Percentiles rank a stretch among this genome's conserved stretches.
Conservation (phyloP, 768 basidiomycete species). For the Clitopilus passeckerianus region DNA sequence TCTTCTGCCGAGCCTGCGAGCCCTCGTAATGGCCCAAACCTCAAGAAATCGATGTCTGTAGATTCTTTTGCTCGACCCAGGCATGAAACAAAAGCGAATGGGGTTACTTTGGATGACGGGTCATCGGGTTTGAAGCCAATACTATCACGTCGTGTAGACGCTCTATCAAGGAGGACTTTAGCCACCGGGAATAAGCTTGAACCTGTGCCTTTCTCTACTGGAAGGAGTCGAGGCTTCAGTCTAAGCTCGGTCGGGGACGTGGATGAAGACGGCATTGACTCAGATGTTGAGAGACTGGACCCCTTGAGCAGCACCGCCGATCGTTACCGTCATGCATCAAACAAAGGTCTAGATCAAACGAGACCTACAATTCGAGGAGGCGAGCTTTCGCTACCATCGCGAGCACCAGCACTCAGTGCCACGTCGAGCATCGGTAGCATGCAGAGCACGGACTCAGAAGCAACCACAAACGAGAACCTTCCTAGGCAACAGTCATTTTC, state of each 20-base stretch:
- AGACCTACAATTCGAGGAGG: conserved; percentile 45
- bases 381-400: conserved; percentile 59
- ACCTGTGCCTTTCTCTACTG: conserved; percentile 17
- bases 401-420: conserved; percentile 36
- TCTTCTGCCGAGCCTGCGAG: conserved; percentile 15
- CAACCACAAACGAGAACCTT: conserved; percentile 31
- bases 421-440: conserved; percentile 33
- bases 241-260: conserved; percentile 42
- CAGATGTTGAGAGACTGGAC: conserved; percentile 51
- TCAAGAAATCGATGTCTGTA: conserved; percentile 74
- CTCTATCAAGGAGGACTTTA: not conserved
- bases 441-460: conserved; percentile 27
- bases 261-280: conserved; percentile 36
- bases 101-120: not conserved
- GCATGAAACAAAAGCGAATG: not conserved
- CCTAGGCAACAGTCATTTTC: conserved; percentile 31
- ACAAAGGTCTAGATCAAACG: conserved; percentile 39
- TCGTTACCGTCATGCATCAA: conserved; percentile 41
- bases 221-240: conserved; percentile 53
- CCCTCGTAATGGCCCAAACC: conserved; percentile 29
- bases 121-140: conserved; percentile 8
- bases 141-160: conserved; percentile 5
- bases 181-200: conserved; percentile 2
- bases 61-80: conserved; percentile 62
- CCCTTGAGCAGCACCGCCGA: conserved; percentile 32